phyloP scores from a whole-genome alignment of 768 basidiomycete species.

The Boletellus ananas region DNA sequence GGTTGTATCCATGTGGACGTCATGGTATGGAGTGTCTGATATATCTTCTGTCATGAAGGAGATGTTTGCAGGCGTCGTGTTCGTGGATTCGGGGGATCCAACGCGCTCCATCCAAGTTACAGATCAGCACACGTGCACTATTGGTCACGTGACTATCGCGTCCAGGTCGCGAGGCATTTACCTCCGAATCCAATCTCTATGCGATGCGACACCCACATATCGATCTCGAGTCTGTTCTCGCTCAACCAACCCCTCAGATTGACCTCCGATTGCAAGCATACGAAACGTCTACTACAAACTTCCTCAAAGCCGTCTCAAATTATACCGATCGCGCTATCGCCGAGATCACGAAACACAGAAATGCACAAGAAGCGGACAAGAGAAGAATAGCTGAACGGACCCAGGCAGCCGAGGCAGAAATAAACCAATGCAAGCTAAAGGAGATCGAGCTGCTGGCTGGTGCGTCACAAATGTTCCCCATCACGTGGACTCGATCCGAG shows the following conservation, averaged over 20 bases:
- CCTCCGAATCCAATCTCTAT: not conserved
- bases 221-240: slow-evolving; percentile 56
- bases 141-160: slow-evolving; percentile 25
- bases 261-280: slow-evolving; percentile 60
- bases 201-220: slow-evolving; percentile 44
- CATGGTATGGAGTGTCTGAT: slow-evolving; percentile 36
- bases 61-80: not conserved
- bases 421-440: slow-evolving; percentile 66
- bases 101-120: no score
- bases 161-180: not conserved
- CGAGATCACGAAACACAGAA: slow-evolving; percentile 64
- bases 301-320: slow-evolving; percentile 64
- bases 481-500: not conserved
- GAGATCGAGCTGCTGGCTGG: slow-evolving; percentile 79
- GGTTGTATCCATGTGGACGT: slow-evolving; percentile 79
- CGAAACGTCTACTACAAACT: slow-evolving; percentile 65
- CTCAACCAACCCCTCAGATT: slow-evolving; percentile 53
- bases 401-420: slow-evolving; percentile 63
- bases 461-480: slow-evolving; percentile 34
- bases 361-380: slow-evolving; percentile 56
- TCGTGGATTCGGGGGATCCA: not conserved
- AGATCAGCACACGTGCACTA: slow-evolving; percentile 3
- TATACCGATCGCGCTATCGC: slow-evolving; percentile 72
- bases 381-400: slow-evolving; percentile 61
- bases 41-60: slow-evolving; percentile 11